phyloP scores from a whole-genome alignment of 495 filamentous ascomycete species.

The Pyronema domesticum region DNA sequence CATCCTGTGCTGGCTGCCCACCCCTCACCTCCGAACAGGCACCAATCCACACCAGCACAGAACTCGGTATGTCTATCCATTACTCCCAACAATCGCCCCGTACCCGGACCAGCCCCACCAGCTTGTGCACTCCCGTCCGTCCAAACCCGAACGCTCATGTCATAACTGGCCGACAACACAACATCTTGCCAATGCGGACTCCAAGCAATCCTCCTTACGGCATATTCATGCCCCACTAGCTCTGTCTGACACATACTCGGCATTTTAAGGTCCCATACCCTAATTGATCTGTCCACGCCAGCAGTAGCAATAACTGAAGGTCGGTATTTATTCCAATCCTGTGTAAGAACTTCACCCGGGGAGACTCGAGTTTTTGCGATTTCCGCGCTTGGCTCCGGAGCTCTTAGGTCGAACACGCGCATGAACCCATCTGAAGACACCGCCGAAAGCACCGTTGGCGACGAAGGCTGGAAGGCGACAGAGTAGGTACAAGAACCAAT shows the following conservation, averaged over 20 bases:
- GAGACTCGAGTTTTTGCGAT: conserved; percentile 13
- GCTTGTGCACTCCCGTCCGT: conserved; percentile 45
- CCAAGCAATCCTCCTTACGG: conserved; percentile 70
- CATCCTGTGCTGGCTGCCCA: conserved; percentile 89
- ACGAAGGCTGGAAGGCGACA: conserved; percentile 62
- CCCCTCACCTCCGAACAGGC: conserved; percentile 81
- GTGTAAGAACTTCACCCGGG: conserved; percentile 67
- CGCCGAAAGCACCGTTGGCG: conserved; percentile 56
- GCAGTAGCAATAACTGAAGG: conserved; percentile 64
- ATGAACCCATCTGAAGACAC: conserved; percentile 73
- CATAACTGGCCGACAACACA: conserved; percentile 75
- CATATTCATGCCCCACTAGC: conserved; percentile 76
- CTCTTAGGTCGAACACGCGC: conserved; percentile 76
- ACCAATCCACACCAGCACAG: conserved; percentile 95
- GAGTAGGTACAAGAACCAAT: conserved; percentile 84
- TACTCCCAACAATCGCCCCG: conserved; percentile 56
- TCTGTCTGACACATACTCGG: conserved; percentile 53
- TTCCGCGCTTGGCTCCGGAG: conserved; percentile 38
- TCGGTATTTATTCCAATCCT: conserved; percentile 98
- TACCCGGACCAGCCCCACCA: conserved; percentile 13
- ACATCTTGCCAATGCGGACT: conserved; percentile 77
- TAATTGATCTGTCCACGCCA: conserved; percentile 73
- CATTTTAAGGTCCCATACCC: conserved; percentile 73
- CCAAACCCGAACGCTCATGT: conserved; percentile 95
- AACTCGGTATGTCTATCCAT: conserved; percentile 94